Base-by-base conservation (phyloP, 371 early-diverging fungal species). In the Syncephalastrum sp. region DNA sequence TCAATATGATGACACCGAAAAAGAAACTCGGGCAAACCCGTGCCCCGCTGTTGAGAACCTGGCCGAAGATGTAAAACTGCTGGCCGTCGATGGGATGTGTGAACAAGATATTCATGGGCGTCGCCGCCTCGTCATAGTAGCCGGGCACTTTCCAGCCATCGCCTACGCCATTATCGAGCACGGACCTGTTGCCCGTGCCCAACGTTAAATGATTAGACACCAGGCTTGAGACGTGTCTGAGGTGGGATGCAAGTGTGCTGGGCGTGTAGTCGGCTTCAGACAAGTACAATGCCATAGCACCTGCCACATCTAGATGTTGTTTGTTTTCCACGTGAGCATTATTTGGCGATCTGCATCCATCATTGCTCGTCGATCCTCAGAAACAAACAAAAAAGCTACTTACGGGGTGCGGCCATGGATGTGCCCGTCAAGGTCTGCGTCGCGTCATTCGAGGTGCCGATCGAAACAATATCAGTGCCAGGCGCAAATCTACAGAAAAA, bases 341-440 rank as follows among this genome's bases (percentile, higher is more conserved):
- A 10, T 33, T 33, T 33, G 7, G 12, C 47, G 51, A 45, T 69
- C 65, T 10, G 27, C 27, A 8, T 68, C 68, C 12, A 69, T 66
- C 7, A 72, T 50, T 3, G 72, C 69, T 53, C 59, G 24, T 70
- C 72, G 24, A 67, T 56, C 12, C 5, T n/a, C 41, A 27, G 38
- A 29, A n/a, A 24, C 29, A 21, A 53, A 6, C 29, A 12, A 47
- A 33, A 33, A 10, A 33, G 5, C 10, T 8, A 62, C 69, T 56
- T 75, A 72, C 91, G 89, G 14, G 92, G 92, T 50, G 85, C 70
- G 23, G 92, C 88, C 89, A 92, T 89, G 0, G 88, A 88, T 23
- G 91, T 91, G 17, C 92, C 92, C 42, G 84, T 75, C 14, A 81
- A 67, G 8, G 65, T 79, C 29, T 69, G 70, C 15, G 67, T 70